phyloP scores from a whole-genome alignment of 306 rosid species.

The Trifolium subterraneum region DNA sequence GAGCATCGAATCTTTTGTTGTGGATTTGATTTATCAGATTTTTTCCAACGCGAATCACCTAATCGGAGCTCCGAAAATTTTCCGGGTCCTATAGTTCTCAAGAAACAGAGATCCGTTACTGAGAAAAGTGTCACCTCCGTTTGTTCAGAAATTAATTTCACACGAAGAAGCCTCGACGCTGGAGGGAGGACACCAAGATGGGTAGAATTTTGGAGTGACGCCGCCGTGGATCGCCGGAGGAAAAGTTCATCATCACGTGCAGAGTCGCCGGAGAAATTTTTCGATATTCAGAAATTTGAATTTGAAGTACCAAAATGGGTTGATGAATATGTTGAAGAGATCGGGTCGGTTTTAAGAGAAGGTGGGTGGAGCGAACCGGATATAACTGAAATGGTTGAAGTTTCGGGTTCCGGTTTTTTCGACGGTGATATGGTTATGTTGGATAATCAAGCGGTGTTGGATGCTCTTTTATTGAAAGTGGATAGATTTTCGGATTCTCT shows the following conservation, averaged over 20 bases:
- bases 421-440: conserved; percentile 70
- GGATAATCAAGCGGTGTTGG: conserved; percentile 74
- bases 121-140: conserved; percentile 58
- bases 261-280: conserved; percentile 62
- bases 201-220: conserved; percentile 95
- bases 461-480: conserved; percentile 72
- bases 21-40: conserved; percentile 80
- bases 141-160: conserved; percentile 53
- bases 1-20: conserved; percentile 83
- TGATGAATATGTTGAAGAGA: conserved; percentile 62
- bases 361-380: conserved; percentile 97
- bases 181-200: conserved; percentile 78
- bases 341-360: conserved; percentile 67
- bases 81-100: conserved; percentile 50
- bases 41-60: conserved; percentile 73
- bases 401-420: conserved; percentile 71
- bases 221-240: conserved; percentile 65
- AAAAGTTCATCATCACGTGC: conserved; percentile 49
- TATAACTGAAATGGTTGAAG: conserved; percentile 67
- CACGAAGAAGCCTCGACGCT: conserved; percentile 66
- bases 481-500: conserved; percentile 77
- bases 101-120: conserved; percentile 70
- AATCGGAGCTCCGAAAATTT: conserved; percentile 56
- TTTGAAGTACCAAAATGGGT: conserved; percentile 74
- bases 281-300: conserved; percentile 57